These are phyloP conservation scores for Catenaria anguillulae DNA, from an alignment of 371 early-diverging fungal genomes.

Conservation along the genomic window DNA sequence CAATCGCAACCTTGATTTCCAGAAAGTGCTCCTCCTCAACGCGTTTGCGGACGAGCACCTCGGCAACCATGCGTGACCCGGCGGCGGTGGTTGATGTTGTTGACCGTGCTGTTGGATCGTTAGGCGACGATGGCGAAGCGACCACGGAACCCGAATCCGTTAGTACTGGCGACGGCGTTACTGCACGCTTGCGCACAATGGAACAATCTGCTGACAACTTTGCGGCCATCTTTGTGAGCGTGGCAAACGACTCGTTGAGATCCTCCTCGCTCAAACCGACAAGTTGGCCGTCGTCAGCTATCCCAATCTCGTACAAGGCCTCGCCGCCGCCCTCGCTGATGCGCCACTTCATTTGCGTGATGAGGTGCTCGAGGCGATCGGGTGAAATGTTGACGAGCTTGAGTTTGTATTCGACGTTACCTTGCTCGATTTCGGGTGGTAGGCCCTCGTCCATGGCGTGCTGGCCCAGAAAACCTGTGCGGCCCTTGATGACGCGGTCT, in stretches of 20 bases:
- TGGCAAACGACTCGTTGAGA: constrained; percentile 40
- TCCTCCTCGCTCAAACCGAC: constrained; percentile 49
- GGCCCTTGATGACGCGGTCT: not conserved
- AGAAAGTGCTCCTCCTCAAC: constrained; percentile 41
- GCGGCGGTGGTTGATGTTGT: constrained; percentile 10
- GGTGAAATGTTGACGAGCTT: constrained; percentile 57
- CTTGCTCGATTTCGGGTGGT: constrained; percentile 74
- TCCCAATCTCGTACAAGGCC: constrained; percentile 78
- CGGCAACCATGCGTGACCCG: constrained; percentile 37
- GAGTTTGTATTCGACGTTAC: constrained; percentile 82
- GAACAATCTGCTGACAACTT: constrained; percentile 37
- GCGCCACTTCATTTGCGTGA: constrained; percentile 37
- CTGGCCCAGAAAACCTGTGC: not conserved
- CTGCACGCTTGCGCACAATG: constrained; percentile 19
- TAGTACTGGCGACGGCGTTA: too few relatives aligned
- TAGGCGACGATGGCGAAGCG: not conserved
- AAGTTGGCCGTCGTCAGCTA: constrained; percentile 67
- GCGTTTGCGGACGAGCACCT: constrained; percentile 41
- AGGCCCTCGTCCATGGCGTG: constrained; percentile 17
- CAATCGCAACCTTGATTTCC: constrained; percentile 63
- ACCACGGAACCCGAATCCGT: too few relatives aligned
- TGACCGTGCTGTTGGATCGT: too few relatives aligned
- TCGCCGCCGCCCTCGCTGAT: constrained; percentile 76
- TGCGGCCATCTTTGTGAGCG: constrained; percentile 47
- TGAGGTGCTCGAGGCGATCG: constrained; percentile 61